phyloP scores from a whole-genome alignment of 2,329 filamentous ascomycete genomes.

The Colletotrichum destructivum region DNA sequence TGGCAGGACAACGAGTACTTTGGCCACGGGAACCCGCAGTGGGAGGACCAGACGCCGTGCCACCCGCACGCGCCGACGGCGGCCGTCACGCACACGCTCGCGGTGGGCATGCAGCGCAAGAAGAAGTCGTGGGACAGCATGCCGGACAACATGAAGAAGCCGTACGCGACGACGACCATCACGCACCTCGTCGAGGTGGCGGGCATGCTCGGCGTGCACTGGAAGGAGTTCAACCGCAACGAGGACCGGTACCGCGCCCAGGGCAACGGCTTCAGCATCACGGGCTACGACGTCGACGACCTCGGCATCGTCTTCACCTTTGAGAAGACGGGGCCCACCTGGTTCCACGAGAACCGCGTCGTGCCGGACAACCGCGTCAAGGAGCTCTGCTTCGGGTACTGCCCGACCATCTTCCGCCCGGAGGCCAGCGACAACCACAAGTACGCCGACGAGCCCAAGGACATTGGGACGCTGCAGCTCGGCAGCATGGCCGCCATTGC shows the following conservation, averaged over 20 bases:
- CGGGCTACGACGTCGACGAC: slow-evolving; percentile 50
- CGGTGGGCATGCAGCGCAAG: slow-evolving; percentile 38
- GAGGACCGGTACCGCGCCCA: slow-evolving; percentile 55
- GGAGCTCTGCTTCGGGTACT: slow-evolving; percentile 57
- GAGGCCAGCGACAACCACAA: slow-evolving; percentile 27
- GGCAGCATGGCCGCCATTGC: slow-evolving; percentile 50
- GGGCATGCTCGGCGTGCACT: slow-evolving; percentile 56
- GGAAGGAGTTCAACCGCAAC: slow-evolving; percentile 57
- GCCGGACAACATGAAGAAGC: slow-evolving; percentile 45
- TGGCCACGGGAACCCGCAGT: slow-evolving; percentile 13
- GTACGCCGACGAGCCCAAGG: slow-evolving; percentile 45
- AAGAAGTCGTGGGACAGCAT: slow-evolving; percentile 40
- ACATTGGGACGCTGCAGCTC: slow-evolving; percentile 42
- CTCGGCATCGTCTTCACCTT: slow-evolving; percentile 59
- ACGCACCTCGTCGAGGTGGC: slow-evolving; percentile 55
- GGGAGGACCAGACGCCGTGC: slow-evolving; percentile 24
- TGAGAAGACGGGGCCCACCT: slow-evolving; percentile 53
- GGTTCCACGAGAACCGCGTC: slow-evolving; percentile 54
- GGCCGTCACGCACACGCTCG: slow-evolving; percentile 15
- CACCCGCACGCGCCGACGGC: slow-evolving; percentile 3
- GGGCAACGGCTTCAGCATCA: slow-evolving; percentile 54
- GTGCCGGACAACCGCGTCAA: slow-evolving; percentile 56
- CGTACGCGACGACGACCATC: slow-evolving; percentile 55
- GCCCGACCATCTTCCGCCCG: slow-evolving; percentile 55
- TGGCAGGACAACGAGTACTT: slow-evolving; percentile 37